Conservation (phyloP, 371 early-diverging fungal species). For the Mortierella sp. region DNA sequence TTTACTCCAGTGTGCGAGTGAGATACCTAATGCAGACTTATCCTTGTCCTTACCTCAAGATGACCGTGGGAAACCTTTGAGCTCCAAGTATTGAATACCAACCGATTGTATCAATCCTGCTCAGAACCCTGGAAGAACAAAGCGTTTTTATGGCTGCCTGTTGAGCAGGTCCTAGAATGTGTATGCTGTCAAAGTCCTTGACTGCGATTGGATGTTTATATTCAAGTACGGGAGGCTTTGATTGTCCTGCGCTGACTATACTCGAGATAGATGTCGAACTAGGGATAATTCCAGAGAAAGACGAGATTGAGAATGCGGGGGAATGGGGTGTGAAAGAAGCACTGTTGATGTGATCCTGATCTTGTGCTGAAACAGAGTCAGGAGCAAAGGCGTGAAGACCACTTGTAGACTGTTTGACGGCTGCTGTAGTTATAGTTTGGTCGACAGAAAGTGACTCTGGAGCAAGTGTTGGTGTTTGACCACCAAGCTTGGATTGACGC, state of each 20-base stretch:
- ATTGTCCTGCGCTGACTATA: constrained; percentile 17
- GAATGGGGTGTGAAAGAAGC: constrained; percentile 32
- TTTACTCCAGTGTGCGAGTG: neutral
- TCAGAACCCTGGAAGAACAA: constrained; percentile 56
- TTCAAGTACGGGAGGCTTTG: constrained; percentile 42
- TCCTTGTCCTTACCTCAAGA: constrained; percentile 58
- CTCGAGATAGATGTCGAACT: constrained; percentile 42
- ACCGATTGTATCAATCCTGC: constrained; percentile 57
- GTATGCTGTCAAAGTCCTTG: constrained; percentile 55
- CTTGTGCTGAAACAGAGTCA: constrained; percentile 21
- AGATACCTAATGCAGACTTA: neutral
- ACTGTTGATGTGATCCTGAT: constrained; percentile 17
- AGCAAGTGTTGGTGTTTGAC: constrained; percentile 22
- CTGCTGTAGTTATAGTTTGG: neutral
- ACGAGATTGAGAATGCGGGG: constrained; percentile 45
- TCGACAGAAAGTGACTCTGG: constrained; percentile 19
- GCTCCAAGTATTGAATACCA: constrained; percentile 61
- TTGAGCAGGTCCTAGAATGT: constrained; percentile 58
- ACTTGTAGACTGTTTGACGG: constrained; percentile 8
- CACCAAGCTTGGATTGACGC: constrained; percentile 8
- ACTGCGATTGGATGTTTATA: constrained; percentile 38
- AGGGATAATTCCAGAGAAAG: constrained; percentile 45
- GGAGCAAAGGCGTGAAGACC: constrained; percentile 39
- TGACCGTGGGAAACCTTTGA: constrained; percentile 64
- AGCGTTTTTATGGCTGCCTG: constrained; percentile 61